Evolutionary conservation across 768 basidiomycete genomes (phyloP).

Genomic region (Nidula microcarpa): DNA sequence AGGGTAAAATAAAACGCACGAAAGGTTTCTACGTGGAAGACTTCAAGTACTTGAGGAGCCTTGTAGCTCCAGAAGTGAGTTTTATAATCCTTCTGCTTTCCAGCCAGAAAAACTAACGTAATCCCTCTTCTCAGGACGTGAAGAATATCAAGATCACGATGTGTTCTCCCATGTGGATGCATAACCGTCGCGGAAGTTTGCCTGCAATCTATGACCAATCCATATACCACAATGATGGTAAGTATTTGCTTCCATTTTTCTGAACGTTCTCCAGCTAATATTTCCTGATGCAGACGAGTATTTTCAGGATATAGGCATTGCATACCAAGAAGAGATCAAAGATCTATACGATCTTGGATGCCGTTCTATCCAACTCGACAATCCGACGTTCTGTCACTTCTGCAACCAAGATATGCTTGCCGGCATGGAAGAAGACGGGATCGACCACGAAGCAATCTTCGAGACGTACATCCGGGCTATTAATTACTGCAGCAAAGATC

Average conservation of each 20-base stretch:
- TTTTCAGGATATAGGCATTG: constrained; percentile 43
- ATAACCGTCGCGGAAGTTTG: constrained; percentile 61
- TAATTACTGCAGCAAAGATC: constrained; percentile 50
- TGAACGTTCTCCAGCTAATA: neutral
- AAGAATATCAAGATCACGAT: constrained; percentile 68
- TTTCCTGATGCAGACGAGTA: constrained; percentile 37
- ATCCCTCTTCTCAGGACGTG: constrained; percentile 41
- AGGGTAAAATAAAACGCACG: constrained; percentile 63
- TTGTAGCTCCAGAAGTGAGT: constrained; percentile 53
- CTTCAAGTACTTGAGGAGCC: constrained; percentile 55
- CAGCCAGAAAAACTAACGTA: neutral
- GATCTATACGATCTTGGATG: constrained; percentile 49
- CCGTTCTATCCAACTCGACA: constrained; percentile 50
- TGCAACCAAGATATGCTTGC: constrained; percentile 54
- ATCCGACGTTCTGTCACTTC: constrained; percentile 60
- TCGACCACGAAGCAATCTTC: constrained; percentile 61
- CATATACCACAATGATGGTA: constrained; percentile 61
- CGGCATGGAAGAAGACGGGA: constrained; percentile 53
- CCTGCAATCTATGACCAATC: constrained; percentile 45
- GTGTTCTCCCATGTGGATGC: constrained; percentile 71
- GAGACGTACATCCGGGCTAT: constrained; percentile 68
- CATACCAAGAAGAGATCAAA: constrained; percentile 45
- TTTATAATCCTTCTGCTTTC: neutral
- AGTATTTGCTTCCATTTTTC: constrained; percentile 3
- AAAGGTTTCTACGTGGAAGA: constrained; percentile 61